Percentiles rank a stretch among this genome's conserved stretches.
phyloP scores from a whole-genome alignment of 345 rosid genomes.

The Kandelia obovata region DNA sequence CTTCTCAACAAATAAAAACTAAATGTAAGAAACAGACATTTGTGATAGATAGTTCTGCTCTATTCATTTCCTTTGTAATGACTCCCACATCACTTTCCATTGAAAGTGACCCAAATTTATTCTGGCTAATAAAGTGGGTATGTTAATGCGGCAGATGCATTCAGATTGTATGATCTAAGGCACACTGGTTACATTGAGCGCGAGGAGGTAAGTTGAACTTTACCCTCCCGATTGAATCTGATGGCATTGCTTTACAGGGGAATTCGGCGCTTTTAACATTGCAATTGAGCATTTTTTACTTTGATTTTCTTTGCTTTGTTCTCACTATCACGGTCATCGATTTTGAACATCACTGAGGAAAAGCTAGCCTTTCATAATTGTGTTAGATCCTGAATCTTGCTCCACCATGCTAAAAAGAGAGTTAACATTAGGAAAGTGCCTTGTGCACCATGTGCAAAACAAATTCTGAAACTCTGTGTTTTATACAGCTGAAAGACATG shows the following conservation, averaged over 20 bases:
- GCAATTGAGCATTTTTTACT: background rate
- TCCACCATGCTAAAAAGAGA: no score
- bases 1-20: constrained; percentile 27
- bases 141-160: constrained; percentile 21
- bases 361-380: no score
- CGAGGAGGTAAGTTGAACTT: constrained; percentile 26
- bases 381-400: no score
- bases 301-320: background rate
- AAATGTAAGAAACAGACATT: constrained; percentile 11
- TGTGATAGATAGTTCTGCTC: background rate
- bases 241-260: background rate
- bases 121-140: no score
- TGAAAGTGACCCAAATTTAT: no score
- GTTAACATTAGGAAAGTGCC: no score
- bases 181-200: constrained; percentile 38
- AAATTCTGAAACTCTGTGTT: background rate
- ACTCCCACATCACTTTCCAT: no score
- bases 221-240: no score
- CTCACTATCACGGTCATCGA: no score
- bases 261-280: background rate
- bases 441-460: background rate
- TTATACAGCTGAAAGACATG: constrained; percentile 61
- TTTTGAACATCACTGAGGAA: no score
- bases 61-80: background rate
- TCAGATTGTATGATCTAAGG: constrained; percentile 34